These are phyloP conservation scores for Trametes cubensis DNA, from an alignment of 768 basidiomycete genomes.

Conservation along the genomic window DNA sequence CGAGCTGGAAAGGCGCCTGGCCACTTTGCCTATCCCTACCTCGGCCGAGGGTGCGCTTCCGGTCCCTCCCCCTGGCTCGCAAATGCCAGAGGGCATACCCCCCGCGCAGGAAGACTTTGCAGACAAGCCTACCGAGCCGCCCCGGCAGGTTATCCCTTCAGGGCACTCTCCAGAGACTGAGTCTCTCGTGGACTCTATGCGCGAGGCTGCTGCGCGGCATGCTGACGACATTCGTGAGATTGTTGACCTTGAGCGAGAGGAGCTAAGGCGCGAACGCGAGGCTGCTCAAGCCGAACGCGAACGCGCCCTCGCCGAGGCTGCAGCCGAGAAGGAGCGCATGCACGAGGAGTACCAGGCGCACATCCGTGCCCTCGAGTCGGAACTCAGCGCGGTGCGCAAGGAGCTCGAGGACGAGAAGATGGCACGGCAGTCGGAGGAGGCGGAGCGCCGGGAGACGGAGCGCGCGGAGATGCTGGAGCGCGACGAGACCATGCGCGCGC, in stretches of 20 bases:
- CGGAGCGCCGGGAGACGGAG: constrained; percentile 64
- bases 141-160: background rate
- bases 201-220: constrained; percentile 58
- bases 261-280: constrained; percentile 57
- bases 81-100: background rate
- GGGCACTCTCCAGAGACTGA: constrained; percentile 31
- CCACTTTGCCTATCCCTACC: constrained; percentile 20
- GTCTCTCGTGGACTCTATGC: constrained; percentile 42
- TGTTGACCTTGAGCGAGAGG: constrained; percentile 61
- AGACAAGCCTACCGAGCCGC: background rate
- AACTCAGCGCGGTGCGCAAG: constrained; percentile 25
- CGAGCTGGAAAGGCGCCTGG: constrained; percentile 29
- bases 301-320: constrained; percentile 48
- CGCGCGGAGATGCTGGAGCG: constrained; percentile 59
- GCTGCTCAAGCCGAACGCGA: constrained; percentile 57
- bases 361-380: constrained; percentile 31
- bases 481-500: constrained; percentile 59
- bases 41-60: constrained; percentile 19
- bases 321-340: constrained; percentile 48
- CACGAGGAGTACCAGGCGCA: constrained; percentile 30
- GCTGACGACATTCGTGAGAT: constrained; percentile 61
- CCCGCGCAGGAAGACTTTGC: background rate
- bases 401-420: constrained; percentile 69
- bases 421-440: constrained; percentile 57
- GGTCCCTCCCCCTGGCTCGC: constrained; percentile 23